Evolutionary conservation across 495 filamentous ascomycete genomes (phyloP), one percentile per base, ranked within the genome.

Genomic region (Extremus antarcticus): DNA sequence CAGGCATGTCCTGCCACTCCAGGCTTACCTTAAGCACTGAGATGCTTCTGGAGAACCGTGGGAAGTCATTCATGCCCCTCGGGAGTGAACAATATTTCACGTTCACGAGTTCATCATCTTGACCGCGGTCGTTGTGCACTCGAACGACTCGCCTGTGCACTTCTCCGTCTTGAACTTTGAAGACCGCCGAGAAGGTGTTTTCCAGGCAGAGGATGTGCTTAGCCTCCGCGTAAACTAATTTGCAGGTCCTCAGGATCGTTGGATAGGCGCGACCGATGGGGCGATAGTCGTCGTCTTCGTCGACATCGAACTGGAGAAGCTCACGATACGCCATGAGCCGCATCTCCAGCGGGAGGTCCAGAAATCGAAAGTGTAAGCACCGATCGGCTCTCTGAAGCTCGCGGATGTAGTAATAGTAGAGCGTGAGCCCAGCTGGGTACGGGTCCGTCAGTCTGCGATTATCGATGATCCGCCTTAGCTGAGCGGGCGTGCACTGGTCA

Each of bases 271-370:
- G 19, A 4, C 29, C n/a, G 7, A 10, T 4, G 22, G 19, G 19
- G 10, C 11, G 22, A 19, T 10, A 22, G 25, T 3, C 19, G 2
- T 3, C 13, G 21, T 16, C 25, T n/a, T n/a, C n/a, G 38, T 25
- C 8, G 10, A 9, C 15, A 7, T 23, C 15, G 11, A 51, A 16
- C n/a, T 15, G 17, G n/a, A 53, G 25, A 4, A 53, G 51, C 20
- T 53, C 51, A 15, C 24, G 24, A 22, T 53, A 53, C 21, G 45
- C 51, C 35, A 43, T 13, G 10, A 19, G 3, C 8, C 51, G 51
- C 39, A 53, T 43, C 39, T 53, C 51, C 3, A 23, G 51, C 3
- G 51, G 51, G 3, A 53, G 51, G 19, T 53, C 39, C 51, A 43
- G 11, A 22, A 53, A 53, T n/a, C 39, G 13, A 39, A 43, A 43